A percentile compares a stretch with the other conserved stretches of the same genome.
Conservation (phyloP, 805 yeast genomes). For the Ogataea henricii region DNA sequence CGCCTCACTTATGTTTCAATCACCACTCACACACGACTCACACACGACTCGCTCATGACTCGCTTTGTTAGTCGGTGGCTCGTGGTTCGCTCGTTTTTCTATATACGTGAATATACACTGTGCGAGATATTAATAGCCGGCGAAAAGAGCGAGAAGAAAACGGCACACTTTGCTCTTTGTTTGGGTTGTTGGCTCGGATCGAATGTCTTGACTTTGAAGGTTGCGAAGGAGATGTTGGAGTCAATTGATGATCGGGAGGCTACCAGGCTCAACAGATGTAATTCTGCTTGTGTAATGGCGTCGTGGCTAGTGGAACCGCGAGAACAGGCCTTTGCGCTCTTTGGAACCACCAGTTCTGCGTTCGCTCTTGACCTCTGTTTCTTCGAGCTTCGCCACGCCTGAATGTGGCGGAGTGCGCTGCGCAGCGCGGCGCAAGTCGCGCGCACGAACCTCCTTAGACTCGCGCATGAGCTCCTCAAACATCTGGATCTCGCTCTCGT, state of each 20-base stretch:
- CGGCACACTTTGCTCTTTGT: too few relatives aligned
- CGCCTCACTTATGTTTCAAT: too few relatives aligned
- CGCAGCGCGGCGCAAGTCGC: slow-evolving; percentile 31
- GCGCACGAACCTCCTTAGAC: slow-evolving; percentile 32
- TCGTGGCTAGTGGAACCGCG: slow-evolving; percentile 16
- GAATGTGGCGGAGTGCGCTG: slow-evolving; percentile 8
- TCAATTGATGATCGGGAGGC: too few relatives aligned
- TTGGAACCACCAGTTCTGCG: not conserved
- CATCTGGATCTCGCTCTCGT: slow-evolving; percentile 74
- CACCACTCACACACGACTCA: too few relatives aligned
- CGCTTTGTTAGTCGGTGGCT: too few relatives aligned
- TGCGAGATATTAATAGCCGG: slow-evolving; percentile 1
- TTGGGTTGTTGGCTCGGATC: too few relatives aligned
- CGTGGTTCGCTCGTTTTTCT: not conserved
- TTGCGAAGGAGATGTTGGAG: too few relatives aligned
- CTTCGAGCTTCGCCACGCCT: not conserved
- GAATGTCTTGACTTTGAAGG: too few relatives aligned
- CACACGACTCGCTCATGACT: not conserved
- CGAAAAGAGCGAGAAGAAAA: not conserved
- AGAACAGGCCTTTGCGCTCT: slow-evolving; percentile 15
- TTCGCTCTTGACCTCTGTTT: not conserved
- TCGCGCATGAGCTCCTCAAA: slow-evolving; percentile 60
- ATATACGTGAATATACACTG: slow-evolving; percentile 2
- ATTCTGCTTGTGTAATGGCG: too few relatives aligned
- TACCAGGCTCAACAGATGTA: too few relatives aligned